Percentiles rank a stretch among this genome's conserved stretches.
Evolutionary conservation across 345 rosid species (phyloP).

Genomic region (Citrus reticulata): DNA sequence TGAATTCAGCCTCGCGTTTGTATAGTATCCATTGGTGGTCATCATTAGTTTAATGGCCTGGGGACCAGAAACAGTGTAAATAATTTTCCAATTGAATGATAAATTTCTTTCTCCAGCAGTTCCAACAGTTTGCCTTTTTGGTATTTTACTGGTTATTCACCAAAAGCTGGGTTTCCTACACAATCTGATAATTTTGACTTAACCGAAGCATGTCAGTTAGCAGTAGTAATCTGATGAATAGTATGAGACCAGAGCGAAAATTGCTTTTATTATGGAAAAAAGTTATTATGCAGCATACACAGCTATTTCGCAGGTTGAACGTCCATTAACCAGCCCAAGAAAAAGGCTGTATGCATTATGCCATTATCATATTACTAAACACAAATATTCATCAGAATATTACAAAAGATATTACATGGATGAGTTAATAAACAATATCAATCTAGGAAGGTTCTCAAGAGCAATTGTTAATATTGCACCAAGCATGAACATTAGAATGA

Average conservation of each 20-base stretch:
- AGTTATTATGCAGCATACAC: too few species aligned
- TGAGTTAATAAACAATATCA: constrained; percentile 48
- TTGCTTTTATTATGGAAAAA: too few species aligned
- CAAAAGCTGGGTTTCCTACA: not conserved
- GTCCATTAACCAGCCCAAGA: too few species aligned
- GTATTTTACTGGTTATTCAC: not conserved
- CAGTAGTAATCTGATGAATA: too few species aligned
- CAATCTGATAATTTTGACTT: not conserved
- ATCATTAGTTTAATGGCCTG: not conserved
- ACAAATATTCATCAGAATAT: not conserved
- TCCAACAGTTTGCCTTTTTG: not conserved
- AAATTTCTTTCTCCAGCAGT: not conserved
- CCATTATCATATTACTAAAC: not conserved
- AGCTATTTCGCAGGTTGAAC: too few species aligned
- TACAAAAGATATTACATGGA: constrained; percentile 19
- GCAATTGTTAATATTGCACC: constrained; percentile 64
- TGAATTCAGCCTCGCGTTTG: not conserved
- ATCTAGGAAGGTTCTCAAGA: constrained; percentile 74
- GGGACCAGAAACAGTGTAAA: not conserved
- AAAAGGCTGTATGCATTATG: too few species aligned
- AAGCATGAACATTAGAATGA: constrained; percentile 57
- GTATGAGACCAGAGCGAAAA: not conserved
- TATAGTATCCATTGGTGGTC: not conserved
- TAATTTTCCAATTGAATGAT: not conserved
- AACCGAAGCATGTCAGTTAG: not conserved